Evolutionary conservation across 176 grass and related monocot genomes (phyloP).

Genomic region (Rhipidocladum racemiflorum): DNA sequence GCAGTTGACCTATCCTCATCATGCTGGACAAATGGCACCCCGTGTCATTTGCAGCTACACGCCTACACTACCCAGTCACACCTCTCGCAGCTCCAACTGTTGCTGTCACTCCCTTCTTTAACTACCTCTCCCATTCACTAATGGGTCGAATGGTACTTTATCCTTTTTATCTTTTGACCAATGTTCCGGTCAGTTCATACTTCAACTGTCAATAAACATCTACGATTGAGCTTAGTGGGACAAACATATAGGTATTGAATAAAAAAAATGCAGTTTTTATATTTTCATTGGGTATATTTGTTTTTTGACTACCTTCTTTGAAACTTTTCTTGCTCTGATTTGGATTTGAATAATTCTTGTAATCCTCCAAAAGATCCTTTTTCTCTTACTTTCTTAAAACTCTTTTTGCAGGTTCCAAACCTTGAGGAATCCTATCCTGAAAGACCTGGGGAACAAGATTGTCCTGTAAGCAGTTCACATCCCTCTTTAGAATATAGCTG

Average conservation of each 20-base stretch:
- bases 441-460: constrained; percentile 65
- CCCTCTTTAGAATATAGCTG: constrained; percentile 15
- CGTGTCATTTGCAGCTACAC: background rate
- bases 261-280: background rate
- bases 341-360: constrained; percentile 13
- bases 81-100: background rate
- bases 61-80: background rate
- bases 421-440: constrained; percentile 68
- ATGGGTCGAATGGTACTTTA: background rate
- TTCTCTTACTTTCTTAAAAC: constrained; percentile 31
- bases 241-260: background rate
- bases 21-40: constrained; percentile 5
- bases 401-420: constrained; percentile 51
- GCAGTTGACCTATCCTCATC: too few relatives aligned
- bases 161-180: background rate
- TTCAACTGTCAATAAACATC: background rate
- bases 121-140: background rate
- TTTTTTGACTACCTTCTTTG: constrained; percentile 2
- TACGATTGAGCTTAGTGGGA: background rate
- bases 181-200: background rate
- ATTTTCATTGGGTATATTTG: constrained; percentile 2
- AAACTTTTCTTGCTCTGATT: background rate
- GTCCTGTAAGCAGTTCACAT: constrained; percentile 68
- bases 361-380: constrained; percentile 19
- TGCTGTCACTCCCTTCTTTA: background rate